Evolutionary conservation across 768 basidiomycete species (phyloP), one percentile per base, ranked within the genome.

Genomic region (Leccinum aurantiacum): DNA sequence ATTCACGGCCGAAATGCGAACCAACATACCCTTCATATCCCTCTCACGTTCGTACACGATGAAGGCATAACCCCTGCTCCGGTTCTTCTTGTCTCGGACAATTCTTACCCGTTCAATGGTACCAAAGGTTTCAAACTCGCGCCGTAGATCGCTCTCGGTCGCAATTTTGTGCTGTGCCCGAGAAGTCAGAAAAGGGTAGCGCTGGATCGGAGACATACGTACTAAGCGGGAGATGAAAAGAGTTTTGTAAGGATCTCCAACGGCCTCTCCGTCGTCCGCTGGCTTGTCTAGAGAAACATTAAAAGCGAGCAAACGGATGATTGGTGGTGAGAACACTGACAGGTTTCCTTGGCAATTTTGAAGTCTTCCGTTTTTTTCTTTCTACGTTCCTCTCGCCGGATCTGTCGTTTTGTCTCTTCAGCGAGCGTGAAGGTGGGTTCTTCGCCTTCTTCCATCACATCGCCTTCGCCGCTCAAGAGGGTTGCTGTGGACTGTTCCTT

Each of bases 211-310:
- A 50, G 38, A 48, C 35, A 44, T 5, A 74, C 79, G 38, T 70
- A 95, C 95, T 72, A 99, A 77, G 65, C 95, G 88, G 35, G 95
- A 90, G 63, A 98, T 94, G 75, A 99, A 99, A 24, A 99, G 80
- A 0, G 97, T 98, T 74, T 98, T 98, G 79, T 98, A 99, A 4
- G 97, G 97, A 70, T 99, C 97, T 3, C 97, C 97, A 46, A 89
- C 81, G 33, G 94, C 95, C 71, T 96, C 87, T 13, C 88, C 58
- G 69, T 99, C 95, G 56, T 96, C 95, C 19, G 89, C 82, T 9
- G 97, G 97, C 72, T 95, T 93, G 77, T 95, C 96, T 98, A 67
- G 31, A 63, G 17, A n/a, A 15, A 60, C 56, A 41, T 31, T 44
- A 54, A 64, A 53, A 64, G 56, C 54, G 19, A 50, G 59, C 6